phyloP scores from a whole-genome alignment of 208 protist genomes.

The Balamuthia mandrillaris region DNA sequence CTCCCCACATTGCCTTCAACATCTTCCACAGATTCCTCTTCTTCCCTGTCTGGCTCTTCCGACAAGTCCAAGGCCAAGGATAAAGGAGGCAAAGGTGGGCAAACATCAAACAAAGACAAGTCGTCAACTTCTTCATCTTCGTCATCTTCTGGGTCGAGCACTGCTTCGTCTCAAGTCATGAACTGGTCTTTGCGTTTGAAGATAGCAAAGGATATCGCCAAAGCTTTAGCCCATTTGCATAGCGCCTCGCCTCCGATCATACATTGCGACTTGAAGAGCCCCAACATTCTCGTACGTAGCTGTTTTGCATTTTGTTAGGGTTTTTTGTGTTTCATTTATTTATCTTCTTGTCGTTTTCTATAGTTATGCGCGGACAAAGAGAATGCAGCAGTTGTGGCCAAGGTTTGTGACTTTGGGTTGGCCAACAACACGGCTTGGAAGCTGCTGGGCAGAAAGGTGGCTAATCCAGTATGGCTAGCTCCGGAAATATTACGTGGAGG shows the following conservation, averaged over 20 bases:
- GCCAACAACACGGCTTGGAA: neutral
- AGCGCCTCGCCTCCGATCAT: slow-evolving; percentile 42
- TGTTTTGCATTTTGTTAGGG: too few species aligned
- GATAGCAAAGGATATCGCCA: slow-evolving; percentile 51
- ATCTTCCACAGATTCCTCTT: neutral
- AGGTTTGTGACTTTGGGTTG: slow-evolving; percentile 21
- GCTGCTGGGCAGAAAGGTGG: slow-evolving; percentile 3
- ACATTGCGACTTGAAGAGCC: slow-evolving; percentile 53
- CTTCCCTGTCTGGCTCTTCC: neutral
- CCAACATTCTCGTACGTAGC: slow-evolving; percentile 45
- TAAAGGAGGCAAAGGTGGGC: neutral
- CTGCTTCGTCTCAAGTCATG: neutral
- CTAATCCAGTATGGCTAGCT: slow-evolving; percentile 53
- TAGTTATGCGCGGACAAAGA: too few species aligned
- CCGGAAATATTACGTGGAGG: slow-evolving; percentile 54
- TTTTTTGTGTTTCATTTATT: too few species aligned
- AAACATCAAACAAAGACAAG: neutral
- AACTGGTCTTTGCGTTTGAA: slow-evolving; percentile 35
- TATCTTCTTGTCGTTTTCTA: too few species aligned
- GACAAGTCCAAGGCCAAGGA: neutral
- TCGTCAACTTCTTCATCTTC: neutral
- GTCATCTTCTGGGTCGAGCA: neutral
- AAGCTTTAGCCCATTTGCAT: slow-evolving; percentile 51
- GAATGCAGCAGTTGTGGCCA: slow-evolving; percentile 3
- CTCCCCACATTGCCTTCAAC: neutral